Conservation (phyloP, 768 basidiomycete genomes). For the Auriculariales sp. region DNA sequence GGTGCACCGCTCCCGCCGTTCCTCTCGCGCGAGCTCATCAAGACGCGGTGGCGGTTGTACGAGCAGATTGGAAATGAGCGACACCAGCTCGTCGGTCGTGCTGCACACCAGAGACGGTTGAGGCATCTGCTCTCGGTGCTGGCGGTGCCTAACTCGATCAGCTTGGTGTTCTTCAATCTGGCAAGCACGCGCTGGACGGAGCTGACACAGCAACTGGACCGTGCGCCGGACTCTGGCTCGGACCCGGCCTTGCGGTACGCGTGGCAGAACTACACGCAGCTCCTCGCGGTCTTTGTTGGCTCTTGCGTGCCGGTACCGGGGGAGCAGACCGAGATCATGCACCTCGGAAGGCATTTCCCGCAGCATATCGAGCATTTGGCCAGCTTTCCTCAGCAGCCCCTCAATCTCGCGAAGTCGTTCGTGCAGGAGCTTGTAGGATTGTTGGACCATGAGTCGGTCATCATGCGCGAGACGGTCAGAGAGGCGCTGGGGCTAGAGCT, state of each 20-base stretch:
- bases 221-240: neutral
- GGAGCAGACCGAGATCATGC: slow-evolving; percentile 26
- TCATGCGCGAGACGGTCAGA: slow-evolving; percentile 62
- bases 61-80: slow-evolving; percentile 55
- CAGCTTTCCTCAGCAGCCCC: slow-evolving; percentile 13
- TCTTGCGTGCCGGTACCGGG: slow-evolving; percentile 41
- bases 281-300: slow-evolving; percentile 61
- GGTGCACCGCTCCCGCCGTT: slow-evolving; percentile 24
- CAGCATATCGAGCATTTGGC: slow-evolving; percentile 21
- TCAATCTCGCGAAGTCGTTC: slow-evolving; percentile 46
- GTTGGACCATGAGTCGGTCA: slow-evolving; percentile 44
- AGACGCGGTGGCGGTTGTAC: slow-evolving; percentile 58
- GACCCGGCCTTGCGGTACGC: neutral
- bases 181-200: slow-evolving; percentile 63
- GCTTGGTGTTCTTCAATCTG: slow-evolving; percentile 73
- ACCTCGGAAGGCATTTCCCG: slow-evolving; percentile 47
- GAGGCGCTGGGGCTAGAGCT: slow-evolving; percentile 74
- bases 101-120: slow-evolving; percentile 68
- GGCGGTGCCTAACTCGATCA: slow-evolving; percentile 46
- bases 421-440: slow-evolving; percentile 54
- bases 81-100: slow-evolving; percentile 36
- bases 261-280: slow-evolving; percentile 76
- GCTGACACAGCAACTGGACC: slow-evolving; percentile 28
- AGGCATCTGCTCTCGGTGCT: slow-evolving; percentile 55
- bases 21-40: slow-evolving; percentile 30